These are phyloP conservation scores for Quercus engelmannii DNA, from an alignment of 306 rosid genomes.

Conservation along the genomic window DNA sequence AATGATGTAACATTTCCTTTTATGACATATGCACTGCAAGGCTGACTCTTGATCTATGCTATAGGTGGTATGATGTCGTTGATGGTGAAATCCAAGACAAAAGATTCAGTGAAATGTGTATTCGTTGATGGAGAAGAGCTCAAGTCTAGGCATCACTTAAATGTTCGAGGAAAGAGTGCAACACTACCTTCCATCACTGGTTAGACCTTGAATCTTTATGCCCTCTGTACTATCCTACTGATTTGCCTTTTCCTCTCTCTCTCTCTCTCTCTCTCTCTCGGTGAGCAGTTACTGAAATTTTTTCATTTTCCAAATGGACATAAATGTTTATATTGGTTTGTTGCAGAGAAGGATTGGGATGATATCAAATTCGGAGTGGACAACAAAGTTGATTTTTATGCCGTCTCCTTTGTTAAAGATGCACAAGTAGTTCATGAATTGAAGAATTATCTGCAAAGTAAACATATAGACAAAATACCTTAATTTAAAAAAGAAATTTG, in stretches of 20 bases:
- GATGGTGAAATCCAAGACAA: constrained; percentile 72
- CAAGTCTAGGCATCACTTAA: constrained; percentile 85
- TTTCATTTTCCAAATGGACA: background rate
- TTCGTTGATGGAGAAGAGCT: constrained; percentile 99
- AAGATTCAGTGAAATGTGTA: constrained; percentile 87
- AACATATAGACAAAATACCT: background rate
- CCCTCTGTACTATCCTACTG: background rate
- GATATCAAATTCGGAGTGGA: constrained; percentile 98
- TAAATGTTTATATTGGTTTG: constrained; percentile 24
- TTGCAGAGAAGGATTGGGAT: constrained; percentile 99
- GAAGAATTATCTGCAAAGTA: constrained; percentile 90
- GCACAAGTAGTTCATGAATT: constrained; percentile 90
- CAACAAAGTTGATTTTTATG: constrained; percentile 94
- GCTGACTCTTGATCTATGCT: constrained; percentile 29
- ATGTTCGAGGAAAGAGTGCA: constrained; percentile 98
- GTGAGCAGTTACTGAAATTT: constrained; percentile 5
- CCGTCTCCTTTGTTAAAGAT: constrained; percentile 98
- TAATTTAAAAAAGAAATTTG: background rate
- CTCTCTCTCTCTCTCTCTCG: background rate
- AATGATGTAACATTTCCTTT: background rate
- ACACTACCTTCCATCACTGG: constrained; percentile 97
- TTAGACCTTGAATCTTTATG: constrained; percentile 24
- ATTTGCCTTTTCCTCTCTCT: background rate
- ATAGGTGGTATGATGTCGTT: constrained; percentile 99
- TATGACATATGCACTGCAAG: constrained; percentile 6